Conservation (phyloP, 2,329 filamentous ascomycete species). For the Epichloe sibirici region DNA sequence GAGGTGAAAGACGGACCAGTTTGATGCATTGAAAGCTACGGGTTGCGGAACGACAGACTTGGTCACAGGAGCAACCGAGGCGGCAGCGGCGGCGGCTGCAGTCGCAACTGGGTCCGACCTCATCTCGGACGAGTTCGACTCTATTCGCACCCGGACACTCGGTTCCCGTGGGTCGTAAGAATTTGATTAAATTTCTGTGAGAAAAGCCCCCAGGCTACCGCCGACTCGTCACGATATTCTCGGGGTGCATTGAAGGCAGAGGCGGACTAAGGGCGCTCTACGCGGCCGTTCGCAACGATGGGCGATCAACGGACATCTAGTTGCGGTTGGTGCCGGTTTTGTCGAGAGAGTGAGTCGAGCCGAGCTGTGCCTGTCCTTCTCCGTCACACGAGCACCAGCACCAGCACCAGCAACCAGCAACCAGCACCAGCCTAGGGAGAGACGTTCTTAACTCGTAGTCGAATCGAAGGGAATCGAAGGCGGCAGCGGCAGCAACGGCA, state of each 20-base stretch:
- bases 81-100: constrained; percentile 2
- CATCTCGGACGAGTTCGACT: constrained; percentile 1
- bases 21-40: constrained; percentile 11
- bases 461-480: neutral
- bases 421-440: neutral
- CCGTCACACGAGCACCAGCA: neutral
- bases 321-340: neutral
- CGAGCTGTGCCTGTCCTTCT: neutral
- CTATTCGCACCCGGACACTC: neutral
- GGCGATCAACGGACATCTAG: neutral
- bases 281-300: neutral
- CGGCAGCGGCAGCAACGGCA: neutral
- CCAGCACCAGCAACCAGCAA: too few relatives aligned
- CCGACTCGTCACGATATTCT: neutral
- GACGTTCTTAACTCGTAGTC: neutral
- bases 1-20: constrained; percentile 9
- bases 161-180: neutral
- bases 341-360: neutral
- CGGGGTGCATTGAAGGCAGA: constrained; percentile 2
- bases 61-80: neutral
- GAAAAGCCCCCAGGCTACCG: constrained; percentile 1
- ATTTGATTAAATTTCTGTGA: neutral
- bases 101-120: constrained; percentile 5
- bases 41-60: constrained; percentile 6
- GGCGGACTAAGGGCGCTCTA: neutral